These are phyloP conservation scores for Guadua angustifolia DNA, from an alignment of 176 grass and related monocot species.

Conservation along the genomic window DNA sequence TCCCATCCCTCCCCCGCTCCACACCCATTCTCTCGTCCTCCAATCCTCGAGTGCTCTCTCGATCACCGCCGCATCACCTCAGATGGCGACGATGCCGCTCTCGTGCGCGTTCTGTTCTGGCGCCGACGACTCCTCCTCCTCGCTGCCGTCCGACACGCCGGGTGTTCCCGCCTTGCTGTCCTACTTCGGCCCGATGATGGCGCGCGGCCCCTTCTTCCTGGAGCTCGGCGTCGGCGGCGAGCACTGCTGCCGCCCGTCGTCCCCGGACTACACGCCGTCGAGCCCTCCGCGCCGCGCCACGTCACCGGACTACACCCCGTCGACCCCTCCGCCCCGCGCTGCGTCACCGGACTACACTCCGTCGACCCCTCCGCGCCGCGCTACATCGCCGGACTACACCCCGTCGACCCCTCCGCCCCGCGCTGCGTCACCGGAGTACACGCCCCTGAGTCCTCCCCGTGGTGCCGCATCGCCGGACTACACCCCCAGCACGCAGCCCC, in stretches of 20 bases:
- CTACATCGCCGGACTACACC: neutral
- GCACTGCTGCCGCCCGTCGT: no score
- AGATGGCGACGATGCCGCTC: neutral
- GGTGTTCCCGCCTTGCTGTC: neutral
- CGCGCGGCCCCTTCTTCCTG: no score
- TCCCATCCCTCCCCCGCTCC: neutral
- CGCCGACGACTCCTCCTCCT: neutral
- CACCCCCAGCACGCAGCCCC: conserved; percentile 13
- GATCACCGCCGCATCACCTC: neutral
- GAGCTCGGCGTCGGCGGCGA: no score
- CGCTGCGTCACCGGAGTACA: conserved; percentile 5
- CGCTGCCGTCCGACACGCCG: neutral
- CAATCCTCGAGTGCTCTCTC: neutral
- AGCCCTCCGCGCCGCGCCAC: neutral
- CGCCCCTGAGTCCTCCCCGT: neutral
- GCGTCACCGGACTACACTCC: neutral
- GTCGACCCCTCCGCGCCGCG: neutral
- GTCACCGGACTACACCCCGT: neutral
- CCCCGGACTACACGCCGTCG: neutral
- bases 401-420: neutral
- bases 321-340: neutral
- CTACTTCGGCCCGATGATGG: neutral
- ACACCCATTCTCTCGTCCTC: neutral
- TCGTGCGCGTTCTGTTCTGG: neutral
- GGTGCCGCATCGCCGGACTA: neutral